Evolutionary conservation across 208 protist genomes (phyloP), one percentile per base, ranked within the genome.

Genomic region (Trypanosoma brucei): DNA sequence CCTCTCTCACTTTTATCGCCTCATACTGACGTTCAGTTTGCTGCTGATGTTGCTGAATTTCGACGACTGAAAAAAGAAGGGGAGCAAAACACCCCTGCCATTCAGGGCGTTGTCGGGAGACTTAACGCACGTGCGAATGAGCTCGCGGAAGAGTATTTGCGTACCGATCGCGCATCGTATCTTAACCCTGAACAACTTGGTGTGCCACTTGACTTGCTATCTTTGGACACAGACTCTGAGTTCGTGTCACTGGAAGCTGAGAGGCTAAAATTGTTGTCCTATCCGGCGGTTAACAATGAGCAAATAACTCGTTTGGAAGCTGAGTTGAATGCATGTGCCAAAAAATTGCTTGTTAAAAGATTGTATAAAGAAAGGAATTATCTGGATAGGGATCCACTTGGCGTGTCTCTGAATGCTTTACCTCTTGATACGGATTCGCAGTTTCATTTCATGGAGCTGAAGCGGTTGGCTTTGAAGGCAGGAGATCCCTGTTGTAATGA

Each of bases 1-100:
- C 87, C 87, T 22, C 55, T 91, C 14, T 35, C 61, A 11, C 59
- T 91, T 35, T 76, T 94, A 49, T 57, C 81, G n/a, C 83, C 76
- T 1, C 84, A 94, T 59, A 22, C 76, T 35, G 72, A 87, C 45
- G 59, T 63, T 34, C 48, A 65, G 30, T 91, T 91, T 62, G 70
- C 65, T n/a, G 52, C 40, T 2, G 45, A 76, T 49, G 70, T 90
- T 39, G 75, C 81, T 1, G 80, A 84, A 65, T 66, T 88, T 44
- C 85, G 85, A 3, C 85, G 77, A 0, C 71, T 92, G 3, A 77
- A 70, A 42, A 79, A 87, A 59, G 82, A 93, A 57, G 72, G 76
- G 2, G 42, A 50, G 0, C 66, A 69, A n/a, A 86, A 90, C 52
- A 74, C 79, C 5, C 75, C 75, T 13, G 74, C 65, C 54, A 61